Evolutionary conservation across 2,329 filamentous ascomycete genomes (phyloP), one percentile per base, ranked within the genome.

Genomic region (Geosmithia putterillii): DNA sequence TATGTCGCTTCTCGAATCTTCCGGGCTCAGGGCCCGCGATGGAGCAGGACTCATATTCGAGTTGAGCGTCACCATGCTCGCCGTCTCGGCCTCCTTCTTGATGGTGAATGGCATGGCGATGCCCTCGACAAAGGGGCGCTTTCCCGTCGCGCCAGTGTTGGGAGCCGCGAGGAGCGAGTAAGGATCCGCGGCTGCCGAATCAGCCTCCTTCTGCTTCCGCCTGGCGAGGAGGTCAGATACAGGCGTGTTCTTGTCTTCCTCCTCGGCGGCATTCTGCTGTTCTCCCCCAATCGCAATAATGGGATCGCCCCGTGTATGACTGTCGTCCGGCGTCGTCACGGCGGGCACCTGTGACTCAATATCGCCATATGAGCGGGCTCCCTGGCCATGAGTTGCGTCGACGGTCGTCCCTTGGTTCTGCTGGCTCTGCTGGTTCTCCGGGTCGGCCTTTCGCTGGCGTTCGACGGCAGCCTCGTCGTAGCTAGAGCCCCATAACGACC

Each of bases 401-500:
- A 64, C 63, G 21, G 53, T 50, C 1, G 50, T 45, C 17, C 54
- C 55, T n/a, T n/a, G n/a, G n/a, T n/a, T n/a, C n/a, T n/a, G n/a
- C n/a, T n/a, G n/a, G 2, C 57, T 53, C 21, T 58, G 52, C 45
- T 62, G 60, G 2, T 70, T 67, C 1, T 70, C 70, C 45, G 62
- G 60, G 3, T 70, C 67, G 1, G 71, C 70, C 48, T 71, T 69
- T 42, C 73, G 59, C 56, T 81, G 76, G 3, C 76, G 66, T 40
- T 69, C 65, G 3, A 94, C 71, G 0, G 83, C 84, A 48, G 71
- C 71, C 59, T 90, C 76, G 56, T 96, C 92, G 55, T 95, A 87
- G 57, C 85, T 94, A 39, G 83, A 89, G 14, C 86, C 88, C 84
- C 88, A 94, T 1, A 82, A 69, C 41, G 80, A 84, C 90, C 90